These are phyloP conservation scores for Rosellinia necatrix DNA, from an alignment of 2,329 filamentous ascomycete species.

Conservation along the genomic window DNA sequence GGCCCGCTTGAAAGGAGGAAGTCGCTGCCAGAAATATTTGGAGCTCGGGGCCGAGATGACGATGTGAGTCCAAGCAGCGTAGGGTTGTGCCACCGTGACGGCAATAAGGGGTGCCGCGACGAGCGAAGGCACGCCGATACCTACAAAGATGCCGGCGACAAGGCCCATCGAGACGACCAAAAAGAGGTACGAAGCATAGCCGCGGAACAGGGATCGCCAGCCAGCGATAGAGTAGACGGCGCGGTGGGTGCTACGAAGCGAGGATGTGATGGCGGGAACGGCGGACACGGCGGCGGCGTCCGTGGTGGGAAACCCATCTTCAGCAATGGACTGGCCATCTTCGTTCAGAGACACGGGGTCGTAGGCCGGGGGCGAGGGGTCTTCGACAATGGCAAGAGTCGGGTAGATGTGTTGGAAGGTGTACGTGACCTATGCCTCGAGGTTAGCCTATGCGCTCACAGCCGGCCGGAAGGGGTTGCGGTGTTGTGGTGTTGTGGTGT, in stretches of 20 bases:
- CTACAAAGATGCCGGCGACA: conserved; percentile 51
- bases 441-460: too few species aligned
- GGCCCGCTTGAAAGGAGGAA: conserved; percentile 66
- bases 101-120: conserved; percentile 61
- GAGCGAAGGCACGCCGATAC: conserved; percentile 46
- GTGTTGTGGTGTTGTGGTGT: too few species aligned
- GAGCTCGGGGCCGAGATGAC: conserved; percentile 73
- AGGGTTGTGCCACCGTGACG: conserved; percentile 68
- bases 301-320: conserved; percentile 41
- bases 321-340: conserved; percentile 41
- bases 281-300: conserved; percentile 44
- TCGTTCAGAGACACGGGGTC: conserved; percentile 54
- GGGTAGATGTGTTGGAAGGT: conserved; percentile 56
- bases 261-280: conserved; percentile 52
- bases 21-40: conserved; percentile 69
- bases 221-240: conserved; percentile 67
- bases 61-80: conserved; percentile 82
- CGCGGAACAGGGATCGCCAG: conserved; percentile 70
- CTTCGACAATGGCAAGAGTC: conserved; percentile 62
- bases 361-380: conserved; percentile 61
- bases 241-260: conserved; percentile 55
- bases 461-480: too few species aligned
- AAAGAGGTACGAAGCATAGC: conserved; percentile 57
- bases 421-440: conserved; percentile 51
- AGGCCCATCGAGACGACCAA: conserved; percentile 43